Percentiles rank a stretch among this genome's conserved stretches.
Evolutionary conservation across 2,329 filamentous ascomycete genomes (phyloP).

Genomic region (Apiospora kogelbergensis): DNA sequence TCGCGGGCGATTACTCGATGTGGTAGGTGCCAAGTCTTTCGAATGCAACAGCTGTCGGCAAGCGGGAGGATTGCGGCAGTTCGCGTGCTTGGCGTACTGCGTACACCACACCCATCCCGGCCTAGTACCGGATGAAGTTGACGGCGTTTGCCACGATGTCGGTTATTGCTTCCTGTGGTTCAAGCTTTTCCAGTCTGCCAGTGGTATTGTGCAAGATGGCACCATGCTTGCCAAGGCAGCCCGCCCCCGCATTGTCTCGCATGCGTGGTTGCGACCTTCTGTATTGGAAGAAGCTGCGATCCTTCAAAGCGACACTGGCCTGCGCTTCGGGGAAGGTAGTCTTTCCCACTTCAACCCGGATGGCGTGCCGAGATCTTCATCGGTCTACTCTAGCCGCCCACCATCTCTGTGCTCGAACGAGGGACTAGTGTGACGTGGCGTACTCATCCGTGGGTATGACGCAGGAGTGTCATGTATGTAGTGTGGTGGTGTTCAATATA

Average conservation of each 20-base stretch:
- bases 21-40: background rate
- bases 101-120: background rate
- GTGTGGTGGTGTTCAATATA: background rate
- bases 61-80: background rate
- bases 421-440: background rate
- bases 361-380: background rate
- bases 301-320: background rate
- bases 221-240: slow-evolving; percentile 1
- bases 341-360: background rate
- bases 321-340: background rate
- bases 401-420: background rate
- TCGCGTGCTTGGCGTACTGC: background rate
- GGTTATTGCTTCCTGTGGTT: too few species aligned
- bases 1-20: background rate
- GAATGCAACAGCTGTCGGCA: background rate
- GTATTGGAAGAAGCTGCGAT: background rate
- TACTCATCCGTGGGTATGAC: background rate
- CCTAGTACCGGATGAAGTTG: background rate
- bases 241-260: background rate
- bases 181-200: background rate
- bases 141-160: background rate
- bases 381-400: background rate
- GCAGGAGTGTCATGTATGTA: background rate
- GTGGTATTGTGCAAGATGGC: background rate
- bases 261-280: background rate